Evolutionary conservation across 176 grass and related monocot species (phyloP).

Genomic region (Hordeum marinum): DNA sequence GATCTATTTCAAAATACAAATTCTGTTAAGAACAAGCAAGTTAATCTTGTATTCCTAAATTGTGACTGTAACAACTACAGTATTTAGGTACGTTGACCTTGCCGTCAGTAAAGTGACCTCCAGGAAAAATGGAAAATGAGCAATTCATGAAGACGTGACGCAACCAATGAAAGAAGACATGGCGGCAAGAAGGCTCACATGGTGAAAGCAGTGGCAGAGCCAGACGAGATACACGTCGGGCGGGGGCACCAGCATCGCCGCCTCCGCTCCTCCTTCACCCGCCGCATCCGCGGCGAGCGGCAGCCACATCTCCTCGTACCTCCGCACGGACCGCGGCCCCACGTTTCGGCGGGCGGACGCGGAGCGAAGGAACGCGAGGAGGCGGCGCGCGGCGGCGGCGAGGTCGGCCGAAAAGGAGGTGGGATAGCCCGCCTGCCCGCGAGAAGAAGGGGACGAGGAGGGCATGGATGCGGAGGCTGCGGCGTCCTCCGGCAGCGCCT

Average conservation of each 20-base stretch:
- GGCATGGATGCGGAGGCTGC: not conserved
- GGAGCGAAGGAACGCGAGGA: conserved; percentile 68
- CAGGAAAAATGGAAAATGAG: not conserved
- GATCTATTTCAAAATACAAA: not conserved
- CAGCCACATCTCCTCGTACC: conserved; percentile 92
- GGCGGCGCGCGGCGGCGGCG: conserved; percentile 52
- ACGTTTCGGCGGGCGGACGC: conserved; percentile 5
- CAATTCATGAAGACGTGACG: not conserved
- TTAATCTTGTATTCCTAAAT: not conserved
- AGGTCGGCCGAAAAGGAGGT: conserved; percentile 47
- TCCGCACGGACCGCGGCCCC: conserved; percentile 32
- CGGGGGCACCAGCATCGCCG: conserved; percentile 66
- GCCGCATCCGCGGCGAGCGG: conserved; percentile 42
- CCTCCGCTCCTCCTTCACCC: conserved; percentile 24
- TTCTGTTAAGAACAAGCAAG: not conserved
- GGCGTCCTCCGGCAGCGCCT: not conserved
- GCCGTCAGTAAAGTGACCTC: not conserved
- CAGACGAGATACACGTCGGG: conserved; percentile 75
- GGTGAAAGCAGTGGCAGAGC: conserved; percentile 88
- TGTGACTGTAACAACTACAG: too few species aligned
- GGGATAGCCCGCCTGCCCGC: not conserved
- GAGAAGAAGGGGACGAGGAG: not conserved
- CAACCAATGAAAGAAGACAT: not conserved
- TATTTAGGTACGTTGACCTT: not conserved
- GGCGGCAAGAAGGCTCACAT: conserved; percentile 38